Base-by-base conservation (phyloP, 129 eudicot species). In the Flaveria linearis region DNA sequence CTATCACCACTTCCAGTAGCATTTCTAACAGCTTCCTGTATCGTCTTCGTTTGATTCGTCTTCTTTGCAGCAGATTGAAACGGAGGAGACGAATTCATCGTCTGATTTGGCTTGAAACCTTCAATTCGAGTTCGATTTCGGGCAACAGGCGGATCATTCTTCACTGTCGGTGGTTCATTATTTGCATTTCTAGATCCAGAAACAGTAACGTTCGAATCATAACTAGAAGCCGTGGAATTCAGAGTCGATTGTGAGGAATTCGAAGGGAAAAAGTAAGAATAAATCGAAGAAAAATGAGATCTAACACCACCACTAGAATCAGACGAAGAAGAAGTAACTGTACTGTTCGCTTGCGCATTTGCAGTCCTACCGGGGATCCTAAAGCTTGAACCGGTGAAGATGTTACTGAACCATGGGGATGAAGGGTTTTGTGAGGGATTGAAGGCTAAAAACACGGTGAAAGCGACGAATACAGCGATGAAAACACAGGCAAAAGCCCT, bases 381-480 rank as follows among this genome's bases (percentile, higher is more conserved):
- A 45, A 67, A 51, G 22, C 74, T 20, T 52, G 73, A 68, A 22
- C 39, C 17, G 65, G 84, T 22, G 12, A 87, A 88, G 61, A 88
- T 80, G 36, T 82, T 88, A 0, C 85, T 51, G 81, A 87, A 90
- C 92, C 92, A 88, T 2, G 97, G 90, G 2, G 97, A 85, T 30
- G 97, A 82, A 52, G 98, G 81, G 70, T 79, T 85, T 26, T 85
- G 47, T 7, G 94, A 86, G 7, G 94, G 92, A 39, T 78, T 82
- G 47, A 91, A 89, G 17, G 99, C 94, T 6, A 95, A 61, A 36
- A 91, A 89, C 60, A 86, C 74, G 16, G 97, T 89, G 77, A 91
- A 77, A 58, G 78, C 83, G 55, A 91, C 53, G 73, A 95, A 89
- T 64, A 83, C 65, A 23, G 88, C 82, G 47, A 87, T 47, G 60